A percentile compares a stretch with the other conserved stretches of the same genome.
Conservation (phyloP, 768 basidiomycete species). For the Exsudoporus frostii region DNA sequence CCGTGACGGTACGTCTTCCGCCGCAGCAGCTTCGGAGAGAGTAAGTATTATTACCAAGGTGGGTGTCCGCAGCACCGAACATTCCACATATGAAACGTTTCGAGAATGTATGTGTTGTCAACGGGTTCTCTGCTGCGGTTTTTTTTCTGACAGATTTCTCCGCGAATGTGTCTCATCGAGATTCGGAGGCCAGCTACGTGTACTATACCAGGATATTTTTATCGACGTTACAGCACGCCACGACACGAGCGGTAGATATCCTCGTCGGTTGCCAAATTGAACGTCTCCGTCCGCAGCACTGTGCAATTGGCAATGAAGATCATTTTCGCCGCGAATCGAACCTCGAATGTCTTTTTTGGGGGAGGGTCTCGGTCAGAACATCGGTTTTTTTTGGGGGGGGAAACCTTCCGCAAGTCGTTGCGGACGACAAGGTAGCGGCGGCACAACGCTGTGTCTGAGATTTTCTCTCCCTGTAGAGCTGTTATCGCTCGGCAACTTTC, state of each 20-base stretch:
- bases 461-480: neutral
- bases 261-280: neutral
- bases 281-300: neutral
- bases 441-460: neutral
- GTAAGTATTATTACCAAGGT: neutral
- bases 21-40: neutral
- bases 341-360: neutral
- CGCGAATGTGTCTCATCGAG: neutral
- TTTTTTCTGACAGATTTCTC: no score
- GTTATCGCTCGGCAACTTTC: neutral
- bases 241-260: neutral
- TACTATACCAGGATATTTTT: no score
- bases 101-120: neutral
- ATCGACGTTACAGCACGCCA: neutral
- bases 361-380: neutral
- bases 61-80: constrained; percentile 1
- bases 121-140: no score
- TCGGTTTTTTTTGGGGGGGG: neutral
- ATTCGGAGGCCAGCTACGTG: neutral
- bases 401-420: neutral
- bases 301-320: neutral
- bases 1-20: neutral
- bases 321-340: neutral
- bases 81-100: neutral
- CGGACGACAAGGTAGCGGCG: neutral